A percentile compares a stretch with the other conserved stretches of the same genome.
Evolutionary conservation across 2,329 filamentous ascomycete genomes (phyloP).

Genomic region (Sporothrix pseudoabietina): DNA sequence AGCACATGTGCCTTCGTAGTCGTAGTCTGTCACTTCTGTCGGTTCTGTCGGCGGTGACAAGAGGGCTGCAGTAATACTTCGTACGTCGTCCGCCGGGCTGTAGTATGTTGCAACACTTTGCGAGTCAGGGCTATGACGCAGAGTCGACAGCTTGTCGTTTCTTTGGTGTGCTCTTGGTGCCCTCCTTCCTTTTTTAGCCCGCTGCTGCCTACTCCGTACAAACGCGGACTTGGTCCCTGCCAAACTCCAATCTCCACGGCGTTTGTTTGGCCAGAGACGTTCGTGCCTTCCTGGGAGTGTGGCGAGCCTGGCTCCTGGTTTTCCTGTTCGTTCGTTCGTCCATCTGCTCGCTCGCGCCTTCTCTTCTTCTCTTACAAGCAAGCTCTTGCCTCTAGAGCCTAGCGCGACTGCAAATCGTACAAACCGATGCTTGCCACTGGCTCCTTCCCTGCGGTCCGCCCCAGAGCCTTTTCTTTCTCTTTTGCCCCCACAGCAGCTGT

Average conservation of each 20-base stretch:
- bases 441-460: not conserved
- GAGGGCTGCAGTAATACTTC: not conserved
- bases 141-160: not conserved
- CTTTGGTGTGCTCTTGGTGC: not conserved
- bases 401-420: constrained; percentile 10
- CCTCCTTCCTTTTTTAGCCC: not conserved
- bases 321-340: not conserved
- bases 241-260: constrained; percentile 19
- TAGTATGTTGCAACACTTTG: not conserved
- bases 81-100: not conserved
- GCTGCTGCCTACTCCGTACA: constrained; percentile 21
- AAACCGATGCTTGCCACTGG: not conserved
- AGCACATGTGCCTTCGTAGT: not conserved
- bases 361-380: constrained; percentile 10
- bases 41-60: not conserved
- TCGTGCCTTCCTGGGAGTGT: too few relatives aligned
- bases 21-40: too few relatives aligned
- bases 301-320: not conserved
- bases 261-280: not conserved
- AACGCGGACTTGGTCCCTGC: constrained; percentile 12
- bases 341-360: not conserved
- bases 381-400: not conserved
- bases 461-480: not conserved
- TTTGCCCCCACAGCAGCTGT: not conserved
- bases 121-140: constrained; percentile 14